Base-by-base conservation (phyloP, 2,329 filamentous ascomycete genomes). In the Bertia moriformis region DNA sequence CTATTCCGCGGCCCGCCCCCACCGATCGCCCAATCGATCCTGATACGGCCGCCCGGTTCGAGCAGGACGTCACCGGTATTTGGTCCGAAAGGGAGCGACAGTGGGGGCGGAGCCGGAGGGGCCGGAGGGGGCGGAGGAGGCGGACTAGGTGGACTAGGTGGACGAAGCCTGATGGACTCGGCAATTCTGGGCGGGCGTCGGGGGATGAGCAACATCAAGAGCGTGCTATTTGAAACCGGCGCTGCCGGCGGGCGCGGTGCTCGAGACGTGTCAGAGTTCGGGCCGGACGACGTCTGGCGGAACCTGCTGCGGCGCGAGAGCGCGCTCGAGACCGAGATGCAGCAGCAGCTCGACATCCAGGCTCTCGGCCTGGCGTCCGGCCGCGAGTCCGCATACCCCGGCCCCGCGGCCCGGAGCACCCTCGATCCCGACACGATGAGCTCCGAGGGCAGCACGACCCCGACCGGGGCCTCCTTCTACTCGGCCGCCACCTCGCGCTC, bases 1-100 rank as follows among this genome's bases (percentile, higher is more conserved):
- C 56, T 70, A 35, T 71, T 71, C 41, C 48, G 55, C 2, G 66
- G 66, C 1, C 67, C 68, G 0, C 68, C 68, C 0, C 66, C 68
- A 1, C 68, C 68, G 3, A 71, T 72, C 41, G 59, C 63, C 1
- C 45, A 53, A 4, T 69, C 67, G 0, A 54, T 59, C 3, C 42
- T 63, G 15, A 40, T 63, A 2, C 55, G n/a, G n/a, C n/a, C n/a
- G n/a, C n/a, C n/a, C n/a, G n/a, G n/a, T n/a, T n/a, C n/a, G n/a
- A n/a, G n/a, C n/a, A n/a, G n/a, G n/a, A n/a, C n/a, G n/a, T n/a
- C n/a, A n/a, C n/a, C n/a, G n/a, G n/a, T n/a, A n/a, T n/a, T n/a
- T n/a, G n/a, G n/a, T n/a, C n/a, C n/a, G n/a, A n/a, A n/a, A n/a
- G n/a, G n/a, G n/a, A n/a, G n/a, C n/a, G n/a, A n/a, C n/a, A n/a